A percentile compares a stretch with the other conserved stretches of the same genome.
Evolutionary conservation across 2,329 filamentous ascomycete species (phyloP).

Genomic region (Talaromyces piceae): DNA sequence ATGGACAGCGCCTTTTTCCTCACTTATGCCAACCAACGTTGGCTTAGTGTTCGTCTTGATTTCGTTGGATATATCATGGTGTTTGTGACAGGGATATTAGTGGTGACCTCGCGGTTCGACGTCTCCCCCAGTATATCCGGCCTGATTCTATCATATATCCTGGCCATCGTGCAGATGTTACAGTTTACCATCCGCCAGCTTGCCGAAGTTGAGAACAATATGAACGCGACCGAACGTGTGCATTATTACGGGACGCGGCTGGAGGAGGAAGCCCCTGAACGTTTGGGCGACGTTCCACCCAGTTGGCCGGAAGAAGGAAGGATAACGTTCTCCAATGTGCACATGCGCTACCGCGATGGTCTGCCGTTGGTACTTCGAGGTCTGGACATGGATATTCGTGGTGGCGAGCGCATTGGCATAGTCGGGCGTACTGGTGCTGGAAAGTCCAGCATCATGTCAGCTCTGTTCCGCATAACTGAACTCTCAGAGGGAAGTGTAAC

Average conservation of each 20-base stretch:
- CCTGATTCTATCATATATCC: slow-evolving; percentile 80
- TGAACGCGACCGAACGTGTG: slow-evolving; percentile 91
- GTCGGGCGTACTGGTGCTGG: slow-evolving; percentile 41
- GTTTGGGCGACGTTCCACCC: slow-evolving; percentile 61
- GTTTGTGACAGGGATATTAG: slow-evolving; percentile 78
- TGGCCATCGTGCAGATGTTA: slow-evolving; percentile 89
- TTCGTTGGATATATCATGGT: slow-evolving; percentile 75
- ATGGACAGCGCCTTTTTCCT: slow-evolving; percentile 92
- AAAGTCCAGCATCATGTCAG: slow-evolving; percentile 41
- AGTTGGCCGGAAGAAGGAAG: slow-evolving; percentile 83
- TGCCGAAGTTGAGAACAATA: slow-evolving; percentile 93
- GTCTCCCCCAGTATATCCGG: slow-evolving; percentile 77
- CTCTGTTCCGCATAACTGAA: slow-evolving; percentile 38
- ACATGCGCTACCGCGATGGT: slow-evolving; percentile 69
- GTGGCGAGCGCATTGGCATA: slow-evolving; percentile 43
- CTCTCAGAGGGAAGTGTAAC: slow-evolving; percentile 33
- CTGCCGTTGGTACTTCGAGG: slow-evolving; percentile 67
- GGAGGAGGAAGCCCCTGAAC: slow-evolving; percentile 80
- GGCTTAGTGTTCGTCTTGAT: slow-evolving; percentile 77
- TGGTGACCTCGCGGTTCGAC: slow-evolving; percentile 79
- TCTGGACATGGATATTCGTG: slow-evolving; percentile 43
- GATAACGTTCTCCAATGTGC: slow-evolving; percentile 65
- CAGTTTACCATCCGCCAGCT: slow-evolving; percentile 89
- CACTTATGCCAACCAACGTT: slow-evolving; percentile 88
- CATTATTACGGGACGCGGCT: slow-evolving; percentile 82